These are phyloP conservation scores for Potentilla sterilis DNA, from an alignment of 306 rosid species.

Conservation along the genomic window DNA sequence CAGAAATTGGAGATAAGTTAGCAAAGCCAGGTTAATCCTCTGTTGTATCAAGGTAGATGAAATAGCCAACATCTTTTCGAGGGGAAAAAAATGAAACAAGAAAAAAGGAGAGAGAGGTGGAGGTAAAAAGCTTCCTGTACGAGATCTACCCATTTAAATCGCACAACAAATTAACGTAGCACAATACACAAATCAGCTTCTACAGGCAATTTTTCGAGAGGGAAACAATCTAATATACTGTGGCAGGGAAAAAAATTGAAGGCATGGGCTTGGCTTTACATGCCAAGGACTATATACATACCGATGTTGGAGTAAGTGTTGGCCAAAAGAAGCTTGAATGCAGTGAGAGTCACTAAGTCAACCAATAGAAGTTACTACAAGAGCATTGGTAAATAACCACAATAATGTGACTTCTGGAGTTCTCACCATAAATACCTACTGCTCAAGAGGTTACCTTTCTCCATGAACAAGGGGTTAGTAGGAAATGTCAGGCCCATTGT, in stretches of 20 bases:
- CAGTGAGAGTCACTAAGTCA: not conserved
- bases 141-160: not conserved
- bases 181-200: not conserved
- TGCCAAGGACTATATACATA: not conserved
- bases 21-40: not conserved
- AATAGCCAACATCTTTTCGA: not conserved
- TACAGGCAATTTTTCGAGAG: not conserved
- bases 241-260: not conserved
- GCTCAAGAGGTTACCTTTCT: not conserved
- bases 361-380: not conserved
- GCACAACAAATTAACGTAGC: not conserved
- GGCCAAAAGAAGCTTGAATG: not conserved
- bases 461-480: not conserved
- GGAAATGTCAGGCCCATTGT: not conserved
- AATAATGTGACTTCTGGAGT: not conserved
- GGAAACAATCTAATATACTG: not conserved
- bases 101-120: not conserved
- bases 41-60: not conserved
- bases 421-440: not conserved
- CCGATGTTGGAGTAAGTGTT: not conserved
- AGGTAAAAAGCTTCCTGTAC: not conserved
- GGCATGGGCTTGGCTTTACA: not conserved
- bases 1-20: not conserved
- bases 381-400: not conserved
- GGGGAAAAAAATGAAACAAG: not conserved